Percentiles rank a stretch among this genome's conserved stretches.
phyloP scores from a whole-genome alignment of 345 rosid genomes.

The Camelina hispida region DNA sequence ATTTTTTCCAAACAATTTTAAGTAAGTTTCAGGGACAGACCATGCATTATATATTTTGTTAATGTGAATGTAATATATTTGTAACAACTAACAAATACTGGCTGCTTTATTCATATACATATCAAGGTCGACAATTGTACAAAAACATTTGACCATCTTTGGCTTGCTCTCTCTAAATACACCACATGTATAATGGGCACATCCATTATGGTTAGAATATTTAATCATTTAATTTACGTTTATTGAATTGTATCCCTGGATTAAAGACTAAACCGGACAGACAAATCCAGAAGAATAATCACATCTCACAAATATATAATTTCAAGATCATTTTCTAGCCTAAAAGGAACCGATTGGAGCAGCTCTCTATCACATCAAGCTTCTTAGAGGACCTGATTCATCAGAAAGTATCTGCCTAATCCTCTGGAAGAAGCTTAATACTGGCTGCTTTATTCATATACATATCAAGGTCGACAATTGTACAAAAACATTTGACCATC shows the following conservation, averaged over 20 bases:
- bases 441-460: no score
- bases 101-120: no score
- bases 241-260: slow-evolving; percentile 7
- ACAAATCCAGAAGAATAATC: background rate
- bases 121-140: no score
- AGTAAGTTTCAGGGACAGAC: no score
- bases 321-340: slow-evolving; percentile 10
- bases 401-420: slow-evolving; percentile 39
- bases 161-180: background rate
- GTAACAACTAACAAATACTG: no score
- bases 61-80: no score
- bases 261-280: slow-evolving; percentile 1
- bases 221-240: background rate
- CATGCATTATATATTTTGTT: no score
- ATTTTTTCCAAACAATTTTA: no score
- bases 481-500: background rate
- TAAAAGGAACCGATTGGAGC: background rate
- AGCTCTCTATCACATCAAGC: slow-evolving; percentile 35
- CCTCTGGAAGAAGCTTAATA: slow-evolving; percentile 46
- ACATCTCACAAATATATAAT: background rate
- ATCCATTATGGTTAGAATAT: background rate
- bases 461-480: no score
- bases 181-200: background rate
- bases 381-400: slow-evolving; percentile 27
- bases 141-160: slow-evolving; percentile 11